phyloP scores from a whole-genome alignment of 1,139 yeast species.

The Geotrichum carabidarum region DNA sequence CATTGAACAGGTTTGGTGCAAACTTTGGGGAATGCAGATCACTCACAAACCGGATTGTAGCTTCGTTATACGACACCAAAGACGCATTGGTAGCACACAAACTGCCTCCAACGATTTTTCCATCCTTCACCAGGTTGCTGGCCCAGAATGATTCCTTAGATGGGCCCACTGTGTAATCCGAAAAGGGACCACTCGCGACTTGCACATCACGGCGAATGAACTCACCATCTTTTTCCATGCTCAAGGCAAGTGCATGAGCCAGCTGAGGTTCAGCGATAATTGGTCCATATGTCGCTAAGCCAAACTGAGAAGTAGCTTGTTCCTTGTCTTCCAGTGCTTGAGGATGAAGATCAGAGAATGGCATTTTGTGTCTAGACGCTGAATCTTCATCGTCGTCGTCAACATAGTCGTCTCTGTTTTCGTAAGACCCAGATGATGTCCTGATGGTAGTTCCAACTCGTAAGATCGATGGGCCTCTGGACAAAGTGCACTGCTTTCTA shows the following conservation, averaged over 20 bases:
- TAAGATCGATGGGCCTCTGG: too few relatives aligned
- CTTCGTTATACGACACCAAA: not conserved
- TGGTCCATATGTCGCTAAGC: not conserved
- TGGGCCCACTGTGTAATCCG: constrained; percentile 1
- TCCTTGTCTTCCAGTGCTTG: too few relatives aligned
- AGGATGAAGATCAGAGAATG: too few relatives aligned
- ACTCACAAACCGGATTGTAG: constrained; percentile 6
- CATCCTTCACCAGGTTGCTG: not conserved
- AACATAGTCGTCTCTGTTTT: not conserved
- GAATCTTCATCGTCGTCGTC: not conserved
- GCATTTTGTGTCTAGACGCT: too few relatives aligned
- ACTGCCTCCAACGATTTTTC: too few relatives aligned
- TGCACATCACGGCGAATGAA: constrained; percentile 1
- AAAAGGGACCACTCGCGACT: not conserved
- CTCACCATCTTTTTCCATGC: not conserved
- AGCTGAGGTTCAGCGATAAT: not conserved
- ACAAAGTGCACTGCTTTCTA: too few relatives aligned
- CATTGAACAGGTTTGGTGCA: constrained; percentile 25
- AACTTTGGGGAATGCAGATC: constrained; percentile 2
- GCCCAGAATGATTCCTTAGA: constrained; percentile 5
- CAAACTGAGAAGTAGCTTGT: not conserved
- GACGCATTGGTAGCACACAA: not conserved
- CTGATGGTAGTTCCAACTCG: too few relatives aligned
- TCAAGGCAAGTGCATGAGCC: not conserved
- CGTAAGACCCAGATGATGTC: too few relatives aligned